Conservation (phyloP, 495 filamentous ascomycete genomes). For the Hypoxylon trugodes region DNA sequence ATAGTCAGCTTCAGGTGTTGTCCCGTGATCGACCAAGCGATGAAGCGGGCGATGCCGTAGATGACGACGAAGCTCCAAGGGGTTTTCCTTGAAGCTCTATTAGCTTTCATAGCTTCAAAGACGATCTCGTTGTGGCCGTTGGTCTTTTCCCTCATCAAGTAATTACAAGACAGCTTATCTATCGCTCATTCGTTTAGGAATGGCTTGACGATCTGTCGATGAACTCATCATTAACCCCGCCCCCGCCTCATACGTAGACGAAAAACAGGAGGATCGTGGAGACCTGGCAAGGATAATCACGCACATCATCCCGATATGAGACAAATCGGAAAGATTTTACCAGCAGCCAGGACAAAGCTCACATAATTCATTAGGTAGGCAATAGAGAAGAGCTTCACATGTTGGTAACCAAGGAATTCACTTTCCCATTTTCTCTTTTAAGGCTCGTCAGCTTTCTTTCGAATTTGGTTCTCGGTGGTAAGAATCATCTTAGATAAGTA, state of each 20-base stretch:
- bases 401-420: conserved; percentile 4
- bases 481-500: conserved; percentile 8
- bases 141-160: conserved; percentile 11
- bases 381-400: background rate
- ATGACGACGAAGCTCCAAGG: conserved; percentile 25
- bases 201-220: conserved; percentile 43
- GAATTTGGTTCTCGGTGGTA: conserved; percentile 4
- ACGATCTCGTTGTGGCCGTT: conserved; percentile 15
- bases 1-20: conserved; percentile 10
- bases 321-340: conserved; percentile 34
- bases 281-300: conserved; percentile 35
- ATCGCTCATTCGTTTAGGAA: conserved; percentile 26
- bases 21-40: conserved; percentile 25
- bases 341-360: background rate
- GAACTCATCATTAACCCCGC: conserved; percentile 41
- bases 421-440: background rate
- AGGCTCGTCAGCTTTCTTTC: conserved; percentile 13
- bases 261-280: conserved; percentile 38
- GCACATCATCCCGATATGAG: conserved; percentile 42
- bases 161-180: conserved; percentile 26
- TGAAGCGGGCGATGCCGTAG: conserved; percentile 37
- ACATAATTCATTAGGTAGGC: conserved; percentile 4
- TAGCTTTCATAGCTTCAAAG: conserved; percentile 5
- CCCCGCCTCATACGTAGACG: conserved; percentile 34
- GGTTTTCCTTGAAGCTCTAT: conserved; percentile 10